Conservation (phyloP, 371 early-diverging fungal genomes). For the Mortierella sp. region DNA sequence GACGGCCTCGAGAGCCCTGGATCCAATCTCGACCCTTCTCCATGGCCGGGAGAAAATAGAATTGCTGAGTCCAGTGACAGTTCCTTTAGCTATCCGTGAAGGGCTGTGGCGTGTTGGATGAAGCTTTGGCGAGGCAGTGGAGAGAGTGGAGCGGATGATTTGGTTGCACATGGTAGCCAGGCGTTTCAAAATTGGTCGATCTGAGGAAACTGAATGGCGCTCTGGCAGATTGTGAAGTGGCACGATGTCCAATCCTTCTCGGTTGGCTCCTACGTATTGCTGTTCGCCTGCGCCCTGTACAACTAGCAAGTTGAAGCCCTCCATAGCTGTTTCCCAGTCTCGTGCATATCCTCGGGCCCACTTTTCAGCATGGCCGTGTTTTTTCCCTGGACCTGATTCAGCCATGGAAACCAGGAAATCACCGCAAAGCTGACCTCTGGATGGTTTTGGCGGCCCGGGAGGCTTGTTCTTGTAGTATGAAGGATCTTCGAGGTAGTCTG, state of each 20-base stretch:
- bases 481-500: slow-evolving; percentile 59
- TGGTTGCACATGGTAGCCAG: background rate
- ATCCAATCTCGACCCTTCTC: slow-evolving; percentile 60
- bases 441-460: slow-evolving; percentile 8
- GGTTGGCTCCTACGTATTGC: slow-evolving; percentile 42
- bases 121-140: background rate
- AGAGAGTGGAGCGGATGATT: background rate
- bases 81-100: background rate
- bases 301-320: slow-evolving; percentile 62
- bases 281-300: slow-evolving; percentile 38
- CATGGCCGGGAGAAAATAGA: slow-evolving; percentile 57
- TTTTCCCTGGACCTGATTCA: background rate
- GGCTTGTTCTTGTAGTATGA: slow-evolving; percentile 2
- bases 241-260: slow-evolving; percentile 37
- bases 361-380: slow-evolving; percentile 20
- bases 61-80: slow-evolving; percentile 53
- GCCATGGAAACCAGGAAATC: slow-evolving; percentile 55
- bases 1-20: slow-evolving; percentile 36
- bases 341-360: slow-evolving; percentile 28
- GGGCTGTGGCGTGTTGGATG: background rate
- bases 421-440: slow-evolving; percentile 52
- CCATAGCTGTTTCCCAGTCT: slow-evolving; percentile 27
- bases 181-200: background rate
- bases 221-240: slow-evolving; percentile 1
- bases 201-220: background rate